These are phyloP conservation scores for Cyclotella distinguenda DNA, from an alignment of 108 stramenopile species.

Conservation along the genomic window DNA sequence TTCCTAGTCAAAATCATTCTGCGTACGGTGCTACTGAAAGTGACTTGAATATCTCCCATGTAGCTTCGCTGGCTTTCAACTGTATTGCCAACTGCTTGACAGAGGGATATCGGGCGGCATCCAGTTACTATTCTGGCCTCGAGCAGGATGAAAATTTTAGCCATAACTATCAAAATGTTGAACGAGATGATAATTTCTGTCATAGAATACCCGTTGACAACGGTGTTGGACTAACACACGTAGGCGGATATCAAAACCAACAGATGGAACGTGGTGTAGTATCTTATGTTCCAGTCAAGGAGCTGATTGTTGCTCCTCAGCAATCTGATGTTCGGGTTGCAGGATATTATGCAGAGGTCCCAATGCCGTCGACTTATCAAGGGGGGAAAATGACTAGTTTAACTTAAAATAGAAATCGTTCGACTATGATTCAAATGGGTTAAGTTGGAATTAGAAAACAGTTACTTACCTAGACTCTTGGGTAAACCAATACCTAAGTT, in stretches of 20 bases:
- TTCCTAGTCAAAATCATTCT: background rate
- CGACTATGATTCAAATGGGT: background rate
- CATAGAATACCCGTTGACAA: background rate
- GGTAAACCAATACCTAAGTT: too few relatives aligned
- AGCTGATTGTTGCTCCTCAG: background rate
- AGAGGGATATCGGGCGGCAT: conserved; percentile 39
- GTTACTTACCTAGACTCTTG: background rate
- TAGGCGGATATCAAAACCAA: conserved; percentile 1
- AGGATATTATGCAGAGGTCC: conserved; percentile 13
- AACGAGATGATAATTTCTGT: conserved; percentile 5
- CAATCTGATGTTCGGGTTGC: background rate
- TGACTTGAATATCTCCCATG: conserved; percentile 13
- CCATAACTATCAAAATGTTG: conserved; percentile 10
- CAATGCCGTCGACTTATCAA: conserved; percentile 15
- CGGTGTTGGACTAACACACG: background rate
- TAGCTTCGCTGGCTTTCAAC: conserved; percentile 29
- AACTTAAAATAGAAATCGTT: background rate
- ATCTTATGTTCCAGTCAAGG: background rate
- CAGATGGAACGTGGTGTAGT: conserved; percentile 6
- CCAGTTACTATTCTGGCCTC: conserved; percentile 19
- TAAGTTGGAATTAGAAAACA: background rate
- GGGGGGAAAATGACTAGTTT: conserved; percentile 15
- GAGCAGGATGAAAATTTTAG: background rate
- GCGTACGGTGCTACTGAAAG: background rate
- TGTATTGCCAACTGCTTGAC: conserved; percentile 33